Conservation (phyloP, 2,329 filamentous ascomycete species). For the Zelopaecilomyces penicillatus region DNA sequence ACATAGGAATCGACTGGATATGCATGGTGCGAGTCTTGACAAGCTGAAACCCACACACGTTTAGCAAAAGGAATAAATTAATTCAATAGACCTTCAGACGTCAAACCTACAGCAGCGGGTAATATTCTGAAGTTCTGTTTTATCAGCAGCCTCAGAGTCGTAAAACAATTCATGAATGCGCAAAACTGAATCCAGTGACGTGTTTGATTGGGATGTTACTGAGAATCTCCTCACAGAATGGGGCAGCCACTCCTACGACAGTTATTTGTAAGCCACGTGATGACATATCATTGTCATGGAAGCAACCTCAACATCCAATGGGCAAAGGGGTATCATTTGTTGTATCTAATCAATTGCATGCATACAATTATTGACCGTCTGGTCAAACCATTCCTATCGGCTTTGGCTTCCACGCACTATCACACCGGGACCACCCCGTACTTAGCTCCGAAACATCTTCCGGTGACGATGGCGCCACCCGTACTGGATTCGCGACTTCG, state of each 20-base stretch:
- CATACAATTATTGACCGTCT: too few relatives aligned
- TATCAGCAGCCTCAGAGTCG: neutral
- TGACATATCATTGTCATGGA: neutral
- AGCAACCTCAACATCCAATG: too few relatives aligned
- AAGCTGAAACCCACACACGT: conserved; percentile 8
- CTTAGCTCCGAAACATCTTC: conserved; percentile 10
- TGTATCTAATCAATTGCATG: too few relatives aligned
- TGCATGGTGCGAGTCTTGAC: conserved; percentile 51
- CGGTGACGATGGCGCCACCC: neutral
- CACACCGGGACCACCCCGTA: conserved; percentile 39
- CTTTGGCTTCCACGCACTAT: conserved; percentile 47
- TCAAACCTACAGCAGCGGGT: conserved; percentile 4
- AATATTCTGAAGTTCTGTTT: neutral
- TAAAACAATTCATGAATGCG: conserved; percentile 7
- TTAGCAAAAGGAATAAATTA: conserved; percentile 3
- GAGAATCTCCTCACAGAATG: neutral
- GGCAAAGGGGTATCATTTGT: too few relatives aligned
- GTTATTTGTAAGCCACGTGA: conserved; percentile 9
- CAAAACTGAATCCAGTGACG: neutral
- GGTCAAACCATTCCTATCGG: conserved; percentile 47
- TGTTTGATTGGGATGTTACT: neutral
- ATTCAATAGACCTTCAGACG: neutral
- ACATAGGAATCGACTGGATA: conserved; percentile 84
- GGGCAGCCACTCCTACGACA: neutral
- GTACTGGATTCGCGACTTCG: neutral